phyloP scores from a whole-genome alignment of 768 basidiomycete genomes.

The Lenzites betulinus region DNA sequence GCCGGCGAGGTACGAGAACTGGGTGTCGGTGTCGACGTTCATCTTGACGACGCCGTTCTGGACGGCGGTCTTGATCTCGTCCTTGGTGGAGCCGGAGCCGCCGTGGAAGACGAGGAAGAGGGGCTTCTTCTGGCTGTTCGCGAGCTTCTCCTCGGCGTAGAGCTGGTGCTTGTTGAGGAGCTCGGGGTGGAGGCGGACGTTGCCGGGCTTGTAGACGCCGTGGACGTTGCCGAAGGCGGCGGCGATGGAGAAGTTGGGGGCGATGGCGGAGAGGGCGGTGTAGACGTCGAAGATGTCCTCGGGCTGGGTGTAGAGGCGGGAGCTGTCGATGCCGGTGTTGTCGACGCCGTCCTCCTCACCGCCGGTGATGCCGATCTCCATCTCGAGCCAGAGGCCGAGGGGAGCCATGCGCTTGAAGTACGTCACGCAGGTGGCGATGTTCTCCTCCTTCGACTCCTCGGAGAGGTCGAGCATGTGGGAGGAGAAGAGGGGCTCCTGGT shows the following conservation, averaged over 20 bases:
- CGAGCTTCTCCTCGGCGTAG: constrained; percentile 68
- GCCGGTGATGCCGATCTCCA: constrained; percentile 99
- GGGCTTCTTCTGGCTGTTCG: constrained; percentile 67
- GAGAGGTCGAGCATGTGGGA: constrained; percentile 99
- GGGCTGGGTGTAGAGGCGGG: constrained; percentile 94
- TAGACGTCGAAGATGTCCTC: constrained; percentile 94
- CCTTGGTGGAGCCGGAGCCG: constrained; percentile 95
- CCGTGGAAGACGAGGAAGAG: constrained; percentile 99
- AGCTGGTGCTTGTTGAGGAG: constrained; percentile 90
- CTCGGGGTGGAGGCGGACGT: constrained; percentile 91
- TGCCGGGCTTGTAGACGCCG: constrained; percentile 99
- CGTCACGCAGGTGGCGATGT: constrained; percentile 89
- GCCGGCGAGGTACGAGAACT: constrained; percentile 83
- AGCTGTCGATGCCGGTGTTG: constrained; percentile 94
- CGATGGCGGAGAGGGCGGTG: constrained; percentile 76
- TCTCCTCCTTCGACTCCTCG: constrained; percentile 88
- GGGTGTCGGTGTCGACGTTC: constrained; percentile 89
- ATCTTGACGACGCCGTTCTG: constrained; percentile 95
- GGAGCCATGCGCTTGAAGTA: constrained; percentile 97
- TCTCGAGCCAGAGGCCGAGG: constrained; percentile 95
- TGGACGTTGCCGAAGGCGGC: constrained; percentile 99
- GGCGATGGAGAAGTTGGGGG: constrained; percentile 95
- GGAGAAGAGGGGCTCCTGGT: constrained; percentile 87
- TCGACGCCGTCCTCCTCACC: constrained; percentile 99
- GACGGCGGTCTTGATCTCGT: constrained; percentile 94